Conservation (phyloP, 495 filamentous ascomycete species). For the Penicillium argentinense region DNA sequence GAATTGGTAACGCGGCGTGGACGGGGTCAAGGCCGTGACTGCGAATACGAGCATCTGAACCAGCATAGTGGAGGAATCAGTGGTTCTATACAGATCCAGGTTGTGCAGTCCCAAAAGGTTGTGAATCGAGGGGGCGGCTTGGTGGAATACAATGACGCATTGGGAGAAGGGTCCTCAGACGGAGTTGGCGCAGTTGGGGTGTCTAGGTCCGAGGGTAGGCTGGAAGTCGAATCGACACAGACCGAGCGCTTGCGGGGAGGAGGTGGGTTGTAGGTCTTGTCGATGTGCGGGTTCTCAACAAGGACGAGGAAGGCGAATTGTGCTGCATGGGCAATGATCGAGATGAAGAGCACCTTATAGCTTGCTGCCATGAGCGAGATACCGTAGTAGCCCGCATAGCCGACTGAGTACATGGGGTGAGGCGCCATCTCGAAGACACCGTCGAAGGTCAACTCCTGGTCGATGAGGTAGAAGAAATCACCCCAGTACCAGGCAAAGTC, state of each 20-base stretch:
- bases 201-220: constrained; percentile 33
- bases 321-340: constrained; percentile 88
- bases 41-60: constrained; percentile 70
- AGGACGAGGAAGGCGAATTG: constrained; percentile 89
- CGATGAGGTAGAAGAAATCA: constrained; percentile 98
- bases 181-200: constrained; percentile 37
- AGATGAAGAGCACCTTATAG: constrained; percentile 95
- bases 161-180: constrained; percentile 38
- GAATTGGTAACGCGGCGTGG: constrained; percentile 67
- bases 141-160: constrained; percentile 39
- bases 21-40: constrained; percentile 73
- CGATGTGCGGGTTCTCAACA: constrained; percentile 96
- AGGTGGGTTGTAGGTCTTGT: constrained; percentile 94
- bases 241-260: constrained; percentile 63
- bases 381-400: constrained; percentile 96
- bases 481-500: constrained; percentile 99
- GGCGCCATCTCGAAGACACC: constrained; percentile 99
- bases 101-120: constrained; percentile 79
- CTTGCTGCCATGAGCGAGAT: constrained; percentile 99
- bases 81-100: constrained; percentile 81
- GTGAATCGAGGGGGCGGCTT: constrained; percentile 68
- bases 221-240: constrained; percentile 38
- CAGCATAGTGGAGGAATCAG: constrained; percentile 76
- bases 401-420: constrained; percentile 99
- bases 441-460: constrained; percentile 96